A percentile compares a stretch with the other conserved stretches of the same genome.
These are phyloP conservation scores for Pythium guiyangense DNA, from an alignment of 352 stramenopile species.

Conservation along the genomic window DNA sequence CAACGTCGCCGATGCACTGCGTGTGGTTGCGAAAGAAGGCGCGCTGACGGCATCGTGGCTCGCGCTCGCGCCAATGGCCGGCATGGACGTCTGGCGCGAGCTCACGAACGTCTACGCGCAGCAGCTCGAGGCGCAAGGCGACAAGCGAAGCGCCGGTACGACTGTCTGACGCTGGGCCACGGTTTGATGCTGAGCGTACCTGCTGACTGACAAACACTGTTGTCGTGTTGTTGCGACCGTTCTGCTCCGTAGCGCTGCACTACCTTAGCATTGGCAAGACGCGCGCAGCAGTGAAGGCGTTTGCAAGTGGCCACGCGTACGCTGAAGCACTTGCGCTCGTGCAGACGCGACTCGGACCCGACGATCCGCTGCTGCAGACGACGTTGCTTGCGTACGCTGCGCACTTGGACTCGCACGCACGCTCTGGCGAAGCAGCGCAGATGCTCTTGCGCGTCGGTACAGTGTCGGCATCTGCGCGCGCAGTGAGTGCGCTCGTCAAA, in stretches of 20 bases:
- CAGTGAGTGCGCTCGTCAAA: constrained; percentile 27
- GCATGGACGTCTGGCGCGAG: constrained; percentile 66
- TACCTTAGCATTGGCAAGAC: constrained; percentile 60
- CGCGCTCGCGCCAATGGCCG: constrained; percentile 67
- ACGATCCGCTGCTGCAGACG: constrained; percentile 32
- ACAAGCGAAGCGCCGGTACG: constrained; percentile 44
- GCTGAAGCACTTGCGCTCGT: constrained; percentile 58
- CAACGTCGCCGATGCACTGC: constrained; percentile 48
- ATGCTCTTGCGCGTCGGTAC: constrained; percentile 22
- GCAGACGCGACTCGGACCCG: constrained; percentile 29
- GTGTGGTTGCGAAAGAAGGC: constrained; percentile 45
- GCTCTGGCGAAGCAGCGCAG: constrained; percentile 27
- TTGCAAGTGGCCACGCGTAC: constrained; percentile 34
- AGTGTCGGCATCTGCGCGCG: constrained; percentile 15
- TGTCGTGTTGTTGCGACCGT: background rate
- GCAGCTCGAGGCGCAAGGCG: constrained; percentile 38
- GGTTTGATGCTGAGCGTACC: background rate
- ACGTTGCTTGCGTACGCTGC: constrained; percentile 33
- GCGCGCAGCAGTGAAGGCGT: constrained; percentile 33
- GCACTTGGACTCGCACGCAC: constrained; percentile 29
- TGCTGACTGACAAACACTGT: background rate
- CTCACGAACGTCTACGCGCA: constrained; percentile 55
- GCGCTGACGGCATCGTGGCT: constrained; percentile 48
- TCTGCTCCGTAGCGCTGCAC: constrained; percentile 31
- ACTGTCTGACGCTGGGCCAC: background rate